phyloP scores from a whole-genome alignment of 257 asterid species.

The Plantago major region DNA sequence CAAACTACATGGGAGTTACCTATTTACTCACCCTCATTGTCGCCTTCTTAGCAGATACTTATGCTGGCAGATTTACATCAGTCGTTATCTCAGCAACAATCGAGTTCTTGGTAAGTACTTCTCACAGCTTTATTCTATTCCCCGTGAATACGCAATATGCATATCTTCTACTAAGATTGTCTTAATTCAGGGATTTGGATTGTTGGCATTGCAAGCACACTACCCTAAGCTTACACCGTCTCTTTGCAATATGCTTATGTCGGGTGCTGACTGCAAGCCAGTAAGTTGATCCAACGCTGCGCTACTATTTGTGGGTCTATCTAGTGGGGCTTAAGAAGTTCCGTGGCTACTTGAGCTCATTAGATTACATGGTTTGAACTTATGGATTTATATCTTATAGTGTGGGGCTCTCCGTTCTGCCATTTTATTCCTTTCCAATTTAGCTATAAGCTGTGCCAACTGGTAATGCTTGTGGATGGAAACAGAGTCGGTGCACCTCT shows the following conservation, averaged over 20 bases:
- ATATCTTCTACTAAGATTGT: not conserved
- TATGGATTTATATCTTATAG: no score
- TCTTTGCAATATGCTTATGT: constrained; percentile 43
- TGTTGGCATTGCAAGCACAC: constrained; percentile 62
- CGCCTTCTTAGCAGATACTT: constrained; percentile 62
- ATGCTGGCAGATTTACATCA: constrained; percentile 49
- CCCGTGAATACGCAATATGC: not conserved
- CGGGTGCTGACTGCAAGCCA: constrained; percentile 31
- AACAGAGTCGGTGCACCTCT: no score
- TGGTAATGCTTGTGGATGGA: no score
- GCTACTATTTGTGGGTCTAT: constrained; percentile 44
- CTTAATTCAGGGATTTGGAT: constrained; percentile 46
- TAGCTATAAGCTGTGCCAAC: no score
- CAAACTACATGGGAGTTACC: constrained; percentile 50
- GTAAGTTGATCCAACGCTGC: constrained; percentile 43
- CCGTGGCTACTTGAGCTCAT: no score
- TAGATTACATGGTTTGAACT: no score
- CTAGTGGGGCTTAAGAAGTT: constrained; percentile 40
- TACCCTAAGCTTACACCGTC: constrained; percentile 47
- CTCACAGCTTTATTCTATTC: not conserved
- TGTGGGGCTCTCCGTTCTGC: no score
- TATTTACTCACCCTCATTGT: constrained; percentile 49
- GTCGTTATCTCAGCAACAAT: constrained; percentile 34
- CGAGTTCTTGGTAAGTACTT: constrained; percentile 43
- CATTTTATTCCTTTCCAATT: no score